A percentile compares a stretch with the other conserved stretches of the same genome.
phyloP scores from a whole-genome alignment of 495 filamentous ascomycete species.

The Corynascus novoguineensis region DNA sequence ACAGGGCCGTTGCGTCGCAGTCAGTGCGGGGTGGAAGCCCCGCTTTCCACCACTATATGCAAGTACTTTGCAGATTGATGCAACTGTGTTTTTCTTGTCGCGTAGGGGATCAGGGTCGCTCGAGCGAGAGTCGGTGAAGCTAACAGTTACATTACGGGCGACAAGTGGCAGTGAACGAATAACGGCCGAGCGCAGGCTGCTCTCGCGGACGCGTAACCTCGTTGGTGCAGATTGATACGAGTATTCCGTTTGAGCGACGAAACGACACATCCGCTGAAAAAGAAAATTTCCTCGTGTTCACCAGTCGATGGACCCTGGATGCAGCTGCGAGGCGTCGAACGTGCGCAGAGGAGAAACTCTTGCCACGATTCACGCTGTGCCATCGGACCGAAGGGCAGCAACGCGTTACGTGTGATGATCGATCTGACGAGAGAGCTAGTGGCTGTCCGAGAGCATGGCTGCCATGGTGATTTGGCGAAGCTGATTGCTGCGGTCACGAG shows the following conservation, averaged over 20 bases:
- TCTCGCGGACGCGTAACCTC: background rate
- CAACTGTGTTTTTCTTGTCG: background rate
- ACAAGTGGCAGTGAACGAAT: background rate
- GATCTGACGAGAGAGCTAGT: background rate
- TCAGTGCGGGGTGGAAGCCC: background rate
- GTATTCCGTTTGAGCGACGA: background rate
- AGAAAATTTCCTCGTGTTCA: background rate
- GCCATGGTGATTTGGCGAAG: background rate
- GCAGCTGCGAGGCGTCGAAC: constrained; percentile 3
- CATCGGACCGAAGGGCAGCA: background rate
- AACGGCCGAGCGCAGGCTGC: background rate
- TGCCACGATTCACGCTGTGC: constrained; percentile 2
- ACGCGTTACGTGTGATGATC: background rate
- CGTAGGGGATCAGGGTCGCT: background rate
- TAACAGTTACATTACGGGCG: constrained; percentile 7
- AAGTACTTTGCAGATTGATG: constrained; percentile 12
- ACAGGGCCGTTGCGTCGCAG: background rate
- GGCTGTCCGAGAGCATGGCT: background rate
- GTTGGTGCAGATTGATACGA: background rate
- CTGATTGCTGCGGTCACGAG: no score
- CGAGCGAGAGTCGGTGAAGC: constrained; percentile 21
- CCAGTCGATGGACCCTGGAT: constrained; percentile 1
- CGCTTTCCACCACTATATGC: constrained; percentile 1
- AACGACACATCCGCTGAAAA: background rate
- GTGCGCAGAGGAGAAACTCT: constrained; percentile 1